phyloP scores from a whole-genome alignment of 1,139 yeast species.

The Saccharomyces hybrid region DNA sequence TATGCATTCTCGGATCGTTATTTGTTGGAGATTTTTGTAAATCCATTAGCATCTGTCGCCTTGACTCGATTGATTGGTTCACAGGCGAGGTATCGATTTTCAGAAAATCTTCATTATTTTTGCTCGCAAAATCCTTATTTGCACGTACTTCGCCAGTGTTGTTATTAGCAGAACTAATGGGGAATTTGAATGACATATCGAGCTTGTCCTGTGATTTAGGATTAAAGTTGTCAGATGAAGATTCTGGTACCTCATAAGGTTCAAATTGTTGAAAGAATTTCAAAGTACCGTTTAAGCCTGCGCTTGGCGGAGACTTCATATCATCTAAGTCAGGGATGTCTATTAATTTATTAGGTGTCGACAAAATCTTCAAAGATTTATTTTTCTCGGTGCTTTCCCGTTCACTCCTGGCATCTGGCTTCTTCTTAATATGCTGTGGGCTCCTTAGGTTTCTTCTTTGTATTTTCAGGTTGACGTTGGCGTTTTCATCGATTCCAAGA shows the following conservation, averaged over 20 bases:
- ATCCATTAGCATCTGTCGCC: conserved; percentile 18
- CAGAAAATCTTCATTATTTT: conserved; percentile 12
- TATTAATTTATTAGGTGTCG: conserved; percentile 26
- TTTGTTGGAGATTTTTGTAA: conserved; percentile 10
- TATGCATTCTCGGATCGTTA: conserved; percentile 13
- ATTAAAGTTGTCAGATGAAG: background rate
- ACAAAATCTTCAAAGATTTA: conserved; percentile 19
- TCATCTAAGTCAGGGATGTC: conserved; percentile 24
- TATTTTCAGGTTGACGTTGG: conserved; percentile 27
- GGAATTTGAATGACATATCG: conserved; percentile 21
- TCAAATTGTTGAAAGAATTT: conserved; percentile 23
- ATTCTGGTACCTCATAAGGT: background rate
- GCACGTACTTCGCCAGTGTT: background rate
- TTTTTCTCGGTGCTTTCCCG: background rate
- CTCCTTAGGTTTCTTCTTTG: conserved; percentile 26
- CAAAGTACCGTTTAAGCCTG: conserved; percentile 16
- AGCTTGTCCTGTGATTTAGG: conserved; percentile 3
- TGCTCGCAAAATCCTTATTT: background rate
- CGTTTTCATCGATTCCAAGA: conserved; percentile 28
- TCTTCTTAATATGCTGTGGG: background rate
- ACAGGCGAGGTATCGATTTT: conserved; percentile 13
- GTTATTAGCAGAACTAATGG: conserved; percentile 4
- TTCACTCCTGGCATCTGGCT: background rate
- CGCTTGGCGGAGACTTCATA: conserved; percentile 13
- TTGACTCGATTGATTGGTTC: conserved; percentile 14